Base-by-base conservation (phyloP, 306 rosid species). In the Vigna nakashimae region DNA sequence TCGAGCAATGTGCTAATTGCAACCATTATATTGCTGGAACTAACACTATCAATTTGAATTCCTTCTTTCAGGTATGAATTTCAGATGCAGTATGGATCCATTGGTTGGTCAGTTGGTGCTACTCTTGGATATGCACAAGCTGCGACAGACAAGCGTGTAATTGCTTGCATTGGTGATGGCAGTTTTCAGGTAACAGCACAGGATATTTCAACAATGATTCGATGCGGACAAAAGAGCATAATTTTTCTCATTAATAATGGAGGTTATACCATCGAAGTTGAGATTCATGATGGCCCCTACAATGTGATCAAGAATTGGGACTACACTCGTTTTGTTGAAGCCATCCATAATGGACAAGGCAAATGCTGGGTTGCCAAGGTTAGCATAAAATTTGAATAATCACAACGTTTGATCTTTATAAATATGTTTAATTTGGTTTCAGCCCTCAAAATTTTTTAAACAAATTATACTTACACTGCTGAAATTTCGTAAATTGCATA, bases 41-140 rank as follows among this genome's bases (percentile, higher is more conserved):
- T 76, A 51, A 71, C 68, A 73, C 51, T 49, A 38, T 34, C 50
- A n/a, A 78, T 77, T n/a, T 52, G 69, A 69, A 68, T 74, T 83
- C 71, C 53, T 52, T 86, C 72, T 88, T 75, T 82, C 86, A 93
- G 97, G 55, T 93, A 80, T 71, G 98, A 93, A 82, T 94, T 94
- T 88, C 98, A 91, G 82, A 91, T 94, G 97, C 98, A 94, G 82
- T 94, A 91, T 85, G 98, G 98, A 79, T 94, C 96, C 9, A 91
- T 94, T 78, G 97, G 97, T 24, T 94, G 98, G 97, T 91, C 97
- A 18, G 97, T 91, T 14, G 96, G 98, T 43, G 98, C 98, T 56
- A 87, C 98, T 68, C 93, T 94, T 51, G 97, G 97, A 70, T 94
- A 94, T 58, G 94, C 98, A 69, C 94, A 91, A 84, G 98, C 94